These are phyloP conservation scores for Clonostachys rhizophaga DNA, from an alignment of 2,329 filamentous ascomycete genomes.

Conservation along the genomic window DNA sequence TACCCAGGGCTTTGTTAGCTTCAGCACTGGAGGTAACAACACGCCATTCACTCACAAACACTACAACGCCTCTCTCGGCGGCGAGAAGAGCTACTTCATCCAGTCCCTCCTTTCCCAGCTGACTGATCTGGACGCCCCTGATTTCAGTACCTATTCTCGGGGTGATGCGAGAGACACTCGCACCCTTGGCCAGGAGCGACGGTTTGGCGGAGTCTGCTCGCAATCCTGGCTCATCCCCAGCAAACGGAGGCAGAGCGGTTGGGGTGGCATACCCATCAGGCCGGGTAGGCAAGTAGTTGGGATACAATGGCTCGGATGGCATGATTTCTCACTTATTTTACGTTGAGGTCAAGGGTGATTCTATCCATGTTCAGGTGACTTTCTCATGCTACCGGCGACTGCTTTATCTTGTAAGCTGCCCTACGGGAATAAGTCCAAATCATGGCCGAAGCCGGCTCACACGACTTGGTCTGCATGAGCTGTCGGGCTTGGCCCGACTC, in stretches of 20 bases:
- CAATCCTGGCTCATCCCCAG: conserved; percentile 19
- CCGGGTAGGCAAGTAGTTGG: conserved; percentile 22
- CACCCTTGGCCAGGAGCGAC: conserved; percentile 9
- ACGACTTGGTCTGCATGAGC: too few relatives aligned
- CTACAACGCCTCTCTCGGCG: conserved; percentile 20
- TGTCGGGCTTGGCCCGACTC: too few relatives aligned
- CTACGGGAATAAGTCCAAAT: too few relatives aligned
- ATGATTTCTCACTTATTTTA: conserved; percentile 3
- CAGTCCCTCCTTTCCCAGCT: conserved; percentile 12
- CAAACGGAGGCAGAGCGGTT: conserved; percentile 15
- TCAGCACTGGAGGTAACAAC: neutral
- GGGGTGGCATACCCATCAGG: conserved; percentile 18
- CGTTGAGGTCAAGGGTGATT: neutral
- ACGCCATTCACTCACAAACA: conserved; percentile 14
- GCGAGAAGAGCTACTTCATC: conserved; percentile 21
- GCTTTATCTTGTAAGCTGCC: too few relatives aligned
- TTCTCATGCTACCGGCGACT: too few relatives aligned
- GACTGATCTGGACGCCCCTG: conserved; percentile 17
- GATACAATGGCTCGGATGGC: conserved; percentile 19
- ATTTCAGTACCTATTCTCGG: conserved; percentile 20
- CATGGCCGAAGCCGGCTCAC: too few relatives aligned
- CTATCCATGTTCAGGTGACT: too few relatives aligned
- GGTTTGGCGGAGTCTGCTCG: conserved; percentile 18
- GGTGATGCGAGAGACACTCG: conserved; percentile 10
- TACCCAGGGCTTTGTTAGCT: neutral